Percentiles rank a stretch among this genome's conserved stretches.
These are phyloP conservation scores for Viridothelium virens DNA, from an alignment of 495 filamentous ascomycete genomes.

Conservation along the genomic window DNA sequence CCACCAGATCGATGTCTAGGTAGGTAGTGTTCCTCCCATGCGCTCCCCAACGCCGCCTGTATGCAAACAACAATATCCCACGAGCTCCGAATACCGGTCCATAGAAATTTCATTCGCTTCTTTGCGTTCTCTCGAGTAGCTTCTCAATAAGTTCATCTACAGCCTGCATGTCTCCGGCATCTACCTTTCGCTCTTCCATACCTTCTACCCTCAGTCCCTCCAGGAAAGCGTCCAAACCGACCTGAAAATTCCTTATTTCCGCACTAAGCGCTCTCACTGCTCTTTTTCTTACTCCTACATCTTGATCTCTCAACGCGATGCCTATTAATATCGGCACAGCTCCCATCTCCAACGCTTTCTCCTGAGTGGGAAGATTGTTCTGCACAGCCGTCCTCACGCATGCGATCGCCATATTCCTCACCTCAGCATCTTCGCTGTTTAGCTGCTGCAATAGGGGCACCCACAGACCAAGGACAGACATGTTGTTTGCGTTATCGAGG, in stretches of 20 bases:
- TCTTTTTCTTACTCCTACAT: conserved; percentile 69
- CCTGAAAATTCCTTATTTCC: conserved; percentile 77
- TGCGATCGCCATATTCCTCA: conserved; percentile 80
- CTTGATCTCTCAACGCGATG: conserved; percentile 52
- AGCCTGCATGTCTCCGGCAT: conserved; percentile 77
- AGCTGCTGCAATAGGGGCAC: conserved; percentile 64
- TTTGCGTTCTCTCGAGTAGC: conserved; percentile 42
- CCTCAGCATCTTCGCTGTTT: conserved; percentile 55
- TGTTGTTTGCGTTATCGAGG: conserved; percentile 92
- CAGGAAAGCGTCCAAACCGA: conserved; percentile 54
- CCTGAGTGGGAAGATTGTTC: conserved; percentile 81
- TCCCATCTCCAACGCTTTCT: conserved; percentile 63
- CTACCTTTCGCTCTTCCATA: conserved; percentile 44
- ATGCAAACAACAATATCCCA: too few relatives aligned
- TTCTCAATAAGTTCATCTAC: conserved; percentile 65
- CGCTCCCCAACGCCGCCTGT: too few relatives aligned
- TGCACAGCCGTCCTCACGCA: conserved; percentile 90
- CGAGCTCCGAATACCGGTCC: too few relatives aligned
- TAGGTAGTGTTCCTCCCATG: too few relatives aligned
- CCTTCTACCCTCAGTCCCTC: conserved; percentile 59
- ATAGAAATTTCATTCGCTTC: too few relatives aligned
- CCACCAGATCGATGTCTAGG: too few relatives aligned
- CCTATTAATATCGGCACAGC: conserved; percentile 61
- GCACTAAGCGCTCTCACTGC: conserved; percentile 79
- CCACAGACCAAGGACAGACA: conserved; percentile 73